Evolutionary conservation across 2,329 filamentous ascomycete genomes (phyloP).

Genomic region (Fusarium papillatum): DNA sequence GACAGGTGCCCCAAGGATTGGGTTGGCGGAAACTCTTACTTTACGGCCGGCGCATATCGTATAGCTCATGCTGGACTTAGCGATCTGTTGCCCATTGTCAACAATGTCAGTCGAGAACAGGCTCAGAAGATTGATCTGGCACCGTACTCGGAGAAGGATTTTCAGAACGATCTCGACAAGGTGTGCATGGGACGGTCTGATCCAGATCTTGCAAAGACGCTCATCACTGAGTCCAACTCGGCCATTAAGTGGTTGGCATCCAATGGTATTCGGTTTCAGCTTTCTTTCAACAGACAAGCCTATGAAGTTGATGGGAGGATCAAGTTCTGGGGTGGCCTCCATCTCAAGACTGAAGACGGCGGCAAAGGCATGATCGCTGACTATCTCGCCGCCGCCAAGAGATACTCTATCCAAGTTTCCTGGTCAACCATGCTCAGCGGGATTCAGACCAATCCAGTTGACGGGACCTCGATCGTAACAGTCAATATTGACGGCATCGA

Average conservation of each 20-base stretch:
- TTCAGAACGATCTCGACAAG: constrained; percentile 67
- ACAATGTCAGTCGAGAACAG: constrained; percentile 64
- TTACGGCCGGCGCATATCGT: constrained; percentile 75
- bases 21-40: constrained; percentile 75
- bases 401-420: constrained; percentile 43
- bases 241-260: constrained; percentile 68
- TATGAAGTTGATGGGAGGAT: constrained; percentile 70
- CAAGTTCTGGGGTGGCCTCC: not conserved
- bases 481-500: constrained; percentile 47
- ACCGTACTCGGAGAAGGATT: constrained; percentile 68
- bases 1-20: constrained; percentile 71
- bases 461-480: constrained; percentile 25
- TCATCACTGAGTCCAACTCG: constrained; percentile 65
- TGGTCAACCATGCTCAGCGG: constrained; percentile 61
- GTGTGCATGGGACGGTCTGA: constrained; percentile 69
- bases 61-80: constrained; percentile 66
- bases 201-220: constrained; percentile 57
- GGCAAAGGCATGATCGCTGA: constrained; percentile 71
- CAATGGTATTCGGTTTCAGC: constrained; percentile 68
- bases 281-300: constrained; percentile 76
- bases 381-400: constrained; percentile 57
- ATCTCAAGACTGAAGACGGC: not conserved
- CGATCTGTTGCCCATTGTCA: constrained; percentile 72
- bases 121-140: constrained; percentile 68
- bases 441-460: constrained; percentile 48